Conservation (phyloP, 2,329 filamentous ascomycete species). For the Rasamsonia emersonii region DNA sequence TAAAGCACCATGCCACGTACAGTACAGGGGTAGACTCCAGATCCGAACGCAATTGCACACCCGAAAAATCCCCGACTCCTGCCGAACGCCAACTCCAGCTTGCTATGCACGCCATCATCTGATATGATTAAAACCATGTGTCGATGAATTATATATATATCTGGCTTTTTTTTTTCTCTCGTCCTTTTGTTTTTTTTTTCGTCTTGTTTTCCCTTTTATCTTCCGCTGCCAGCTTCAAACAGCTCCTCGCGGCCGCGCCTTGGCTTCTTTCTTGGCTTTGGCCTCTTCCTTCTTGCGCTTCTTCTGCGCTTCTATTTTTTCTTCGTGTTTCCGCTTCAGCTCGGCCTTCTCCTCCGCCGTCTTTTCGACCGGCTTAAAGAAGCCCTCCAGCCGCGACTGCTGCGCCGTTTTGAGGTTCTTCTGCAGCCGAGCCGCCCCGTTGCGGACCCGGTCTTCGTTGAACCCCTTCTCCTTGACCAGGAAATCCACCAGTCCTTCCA, state of each 20-base stretch:
- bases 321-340: constrained; percentile 87
- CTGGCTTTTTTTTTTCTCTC: constrained; percentile 3
- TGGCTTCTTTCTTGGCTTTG: constrained; percentile 88
- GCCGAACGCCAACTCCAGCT: neutral
- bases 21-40: too few species aligned
- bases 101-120: neutral
- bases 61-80: constrained; percentile 2
- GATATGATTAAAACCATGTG: constrained; percentile 1
- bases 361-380: constrained; percentile 90
- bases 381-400: constrained; percentile 85
- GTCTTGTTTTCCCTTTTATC: constrained; percentile 9
- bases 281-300: constrained; percentile 92
- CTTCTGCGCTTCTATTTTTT: constrained; percentile 84
- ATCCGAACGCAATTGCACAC: neutral
- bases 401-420: constrained; percentile 90
- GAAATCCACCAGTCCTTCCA: constrained; percentile 82
- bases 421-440: constrained; percentile 65
- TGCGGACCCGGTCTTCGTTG: constrained; percentile 84
- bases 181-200: constrained; percentile 6
- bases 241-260: constrained; percentile 71
- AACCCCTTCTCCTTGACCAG: constrained; percentile 93
- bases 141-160: constrained; percentile 1
- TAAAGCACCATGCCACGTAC: neutral
- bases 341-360: constrained; percentile 75
- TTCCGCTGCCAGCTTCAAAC: constrained; percentile 22